phyloP scores from a whole-genome alignment of 306 rosid genomes.

The Acacia crassicarpa region DNA sequence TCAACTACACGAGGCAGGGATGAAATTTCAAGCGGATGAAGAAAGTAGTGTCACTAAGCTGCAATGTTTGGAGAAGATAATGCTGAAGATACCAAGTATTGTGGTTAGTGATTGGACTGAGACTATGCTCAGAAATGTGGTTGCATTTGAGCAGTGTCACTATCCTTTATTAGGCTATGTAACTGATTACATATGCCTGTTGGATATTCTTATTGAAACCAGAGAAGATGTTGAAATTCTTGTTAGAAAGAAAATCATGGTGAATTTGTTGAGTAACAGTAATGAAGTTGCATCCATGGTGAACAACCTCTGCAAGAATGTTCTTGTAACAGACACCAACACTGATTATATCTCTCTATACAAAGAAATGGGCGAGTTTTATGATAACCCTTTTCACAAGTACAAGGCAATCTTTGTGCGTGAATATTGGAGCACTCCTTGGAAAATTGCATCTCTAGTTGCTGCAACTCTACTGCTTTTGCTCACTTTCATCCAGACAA shows the following conservation, averaged over 20 bases:
- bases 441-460: not conserved
- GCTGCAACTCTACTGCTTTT: not conserved
- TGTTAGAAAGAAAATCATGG: not conserved
- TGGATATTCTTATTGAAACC: not conserved
- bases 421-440: not conserved
- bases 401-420: not conserved
- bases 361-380: not conserved
- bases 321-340: not conserved
- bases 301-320: not conserved
- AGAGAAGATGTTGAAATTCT: not conserved
- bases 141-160: constrained; percentile 5
- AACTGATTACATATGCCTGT: not conserved
- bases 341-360: not conserved
- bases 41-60: constrained; percentile 37
- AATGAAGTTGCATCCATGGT: not conserved
- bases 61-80: constrained; percentile 13
- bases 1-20: constrained; percentile 37
- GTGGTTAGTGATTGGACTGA: not conserved
- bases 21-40: constrained; percentile 21
- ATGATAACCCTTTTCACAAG: not conserved
- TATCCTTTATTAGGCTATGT: not conserved
- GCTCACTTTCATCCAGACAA: not conserved
- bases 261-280: not conserved
- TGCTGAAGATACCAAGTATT: constrained; percentile 36
- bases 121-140: constrained; percentile 25